phyloP scores from a whole-genome alignment of 2,329 filamentous ascomycete genomes.

The Chrysoporthe austroafricana region DNA sequence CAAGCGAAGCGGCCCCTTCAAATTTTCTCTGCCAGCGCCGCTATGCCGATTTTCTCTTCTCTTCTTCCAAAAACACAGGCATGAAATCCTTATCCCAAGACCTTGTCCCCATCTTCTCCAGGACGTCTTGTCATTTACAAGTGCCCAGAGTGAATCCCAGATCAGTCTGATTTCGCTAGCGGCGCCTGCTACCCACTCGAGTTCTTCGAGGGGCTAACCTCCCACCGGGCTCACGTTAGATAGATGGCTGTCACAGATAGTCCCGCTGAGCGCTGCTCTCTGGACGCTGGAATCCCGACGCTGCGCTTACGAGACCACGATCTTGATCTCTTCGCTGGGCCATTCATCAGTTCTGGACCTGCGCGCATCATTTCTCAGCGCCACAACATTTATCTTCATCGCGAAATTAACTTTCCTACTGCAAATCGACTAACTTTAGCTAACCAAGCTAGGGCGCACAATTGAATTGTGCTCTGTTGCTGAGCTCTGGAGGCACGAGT shows the following conservation, averaged over 20 bases:
- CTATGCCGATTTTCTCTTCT: constrained; percentile 38
- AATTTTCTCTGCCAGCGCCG: constrained; percentile 35
- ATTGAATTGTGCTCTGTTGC: constrained; percentile 4
- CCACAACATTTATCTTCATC: constrained; percentile 13
- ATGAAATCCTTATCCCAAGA: constrained; percentile 95
- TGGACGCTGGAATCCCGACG: constrained; percentile 10
- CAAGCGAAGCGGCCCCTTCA: constrained; percentile 10
- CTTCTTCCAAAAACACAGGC: constrained; percentile 57
- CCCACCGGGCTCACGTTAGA: constrained; percentile 88
- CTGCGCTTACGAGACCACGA: constrained; percentile 15
- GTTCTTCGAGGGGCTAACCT: constrained; percentile 38
- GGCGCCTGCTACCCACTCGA: constrained; percentile 67
- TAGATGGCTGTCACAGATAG: constrained; percentile 85
- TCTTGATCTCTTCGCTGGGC: constrained; percentile 16
- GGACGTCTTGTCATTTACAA: constrained; percentile 87
- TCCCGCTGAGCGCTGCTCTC: constrained; percentile 4
- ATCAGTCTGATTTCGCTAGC: constrained; percentile 98
- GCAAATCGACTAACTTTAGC: constrained; percentile 11
- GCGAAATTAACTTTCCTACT: constrained; percentile 2
- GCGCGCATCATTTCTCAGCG: constrained; percentile 12
- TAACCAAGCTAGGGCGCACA: constrained; percentile 22
- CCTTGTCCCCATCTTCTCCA: constrained; percentile 61
- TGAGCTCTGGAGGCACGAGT: not conserved
- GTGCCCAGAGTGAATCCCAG: constrained; percentile 77
- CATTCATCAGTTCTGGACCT: constrained; percentile 4